Percentiles rank a stretch among this genome's conserved stretches.
These are phyloP conservation scores for Chlamydomonas applanata DNA, from an alignment of 139 green algal species.

Conservation along the genomic window DNA sequence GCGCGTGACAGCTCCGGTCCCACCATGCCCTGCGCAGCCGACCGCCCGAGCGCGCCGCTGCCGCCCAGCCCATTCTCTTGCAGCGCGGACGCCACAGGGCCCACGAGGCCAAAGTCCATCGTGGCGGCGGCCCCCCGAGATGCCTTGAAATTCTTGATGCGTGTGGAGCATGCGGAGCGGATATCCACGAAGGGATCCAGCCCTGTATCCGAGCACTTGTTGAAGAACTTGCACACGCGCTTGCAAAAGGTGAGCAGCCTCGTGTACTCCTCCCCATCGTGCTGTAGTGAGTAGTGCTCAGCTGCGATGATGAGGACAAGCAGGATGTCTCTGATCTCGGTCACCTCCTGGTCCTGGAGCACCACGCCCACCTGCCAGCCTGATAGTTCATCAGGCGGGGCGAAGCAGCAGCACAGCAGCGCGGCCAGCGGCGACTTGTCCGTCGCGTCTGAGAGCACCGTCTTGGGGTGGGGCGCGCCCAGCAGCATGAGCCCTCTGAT, in stretches of 20 bases:
- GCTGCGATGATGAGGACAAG: constrained; percentile 49
- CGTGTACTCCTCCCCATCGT: constrained; percentile 36
- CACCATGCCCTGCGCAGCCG: too few species aligned
- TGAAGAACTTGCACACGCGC: constrained; percentile 35
- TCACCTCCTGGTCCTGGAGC: constrained; percentile 28
- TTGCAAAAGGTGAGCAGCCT: constrained; percentile 49
- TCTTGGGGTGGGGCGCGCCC: constrained; percentile 33
- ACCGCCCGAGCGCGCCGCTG: too few species aligned
- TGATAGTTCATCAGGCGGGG: background rate
- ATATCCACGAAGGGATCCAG: constrained; percentile 38
- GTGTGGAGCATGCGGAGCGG: constrained; percentile 26
- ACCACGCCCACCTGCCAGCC: constrained; percentile 18
- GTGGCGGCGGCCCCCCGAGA: too few species aligned
- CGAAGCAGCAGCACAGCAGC: constrained; percentile 14
- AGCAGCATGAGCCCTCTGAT: constrained; percentile 46
- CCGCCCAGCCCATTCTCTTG: too few species aligned
- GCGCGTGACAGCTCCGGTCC: too few species aligned
- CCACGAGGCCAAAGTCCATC: too few species aligned
- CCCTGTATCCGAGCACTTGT: constrained; percentile 34
- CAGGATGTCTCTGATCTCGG: constrained; percentile 46
- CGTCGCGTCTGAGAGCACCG: constrained; percentile 16
- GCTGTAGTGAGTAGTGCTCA: constrained; percentile 38
- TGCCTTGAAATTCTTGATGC: constrained; percentile 39
- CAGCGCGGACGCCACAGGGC: too few species aligned
- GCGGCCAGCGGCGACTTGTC: background rate